These are phyloP conservation scores for Silybum marianum DNA, from an alignment of 129 eudicot species.

Conservation along the genomic window DNA sequence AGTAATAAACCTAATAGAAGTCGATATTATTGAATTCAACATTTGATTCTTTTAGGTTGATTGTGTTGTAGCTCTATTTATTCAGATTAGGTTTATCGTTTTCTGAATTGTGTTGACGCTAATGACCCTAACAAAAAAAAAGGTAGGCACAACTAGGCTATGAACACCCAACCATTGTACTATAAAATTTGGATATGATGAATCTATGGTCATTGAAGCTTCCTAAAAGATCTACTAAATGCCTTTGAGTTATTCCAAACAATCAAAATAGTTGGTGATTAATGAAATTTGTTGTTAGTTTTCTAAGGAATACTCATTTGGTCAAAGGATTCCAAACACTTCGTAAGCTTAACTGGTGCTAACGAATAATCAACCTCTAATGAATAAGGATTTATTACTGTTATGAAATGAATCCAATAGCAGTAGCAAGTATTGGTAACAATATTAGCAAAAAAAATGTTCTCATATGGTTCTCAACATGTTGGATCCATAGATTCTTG, in stretches of 20 bases:
- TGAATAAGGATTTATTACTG: background rate
- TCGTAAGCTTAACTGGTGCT: background rate
- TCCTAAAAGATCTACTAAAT: too few species aligned
- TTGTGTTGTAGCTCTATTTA: background rate
- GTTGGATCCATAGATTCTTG: too few species aligned
- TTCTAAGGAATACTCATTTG: too few species aligned
- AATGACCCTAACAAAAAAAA: background rate
- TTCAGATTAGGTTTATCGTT: background rate
- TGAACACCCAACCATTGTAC: background rate
- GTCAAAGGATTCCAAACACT: background rate
- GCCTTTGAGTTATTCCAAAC: background rate
- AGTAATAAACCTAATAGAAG: background rate
- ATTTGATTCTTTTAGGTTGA: background rate
- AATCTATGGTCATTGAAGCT: too few species aligned
- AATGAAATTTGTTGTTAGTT: too few species aligned
- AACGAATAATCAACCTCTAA: background rate
- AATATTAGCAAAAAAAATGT: too few species aligned
- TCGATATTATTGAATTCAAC: background rate
- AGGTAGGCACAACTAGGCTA: background rate
- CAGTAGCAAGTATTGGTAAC: background rate
- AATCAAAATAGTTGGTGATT: background rate
- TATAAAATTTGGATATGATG: too few species aligned
- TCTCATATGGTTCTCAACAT: too few species aligned
- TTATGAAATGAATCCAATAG: background rate
- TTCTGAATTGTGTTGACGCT: background rate